phyloP scores from a whole-genome alignment of 1,284 basidiomycete species.

The Ceratobasidium sp. region DNA sequence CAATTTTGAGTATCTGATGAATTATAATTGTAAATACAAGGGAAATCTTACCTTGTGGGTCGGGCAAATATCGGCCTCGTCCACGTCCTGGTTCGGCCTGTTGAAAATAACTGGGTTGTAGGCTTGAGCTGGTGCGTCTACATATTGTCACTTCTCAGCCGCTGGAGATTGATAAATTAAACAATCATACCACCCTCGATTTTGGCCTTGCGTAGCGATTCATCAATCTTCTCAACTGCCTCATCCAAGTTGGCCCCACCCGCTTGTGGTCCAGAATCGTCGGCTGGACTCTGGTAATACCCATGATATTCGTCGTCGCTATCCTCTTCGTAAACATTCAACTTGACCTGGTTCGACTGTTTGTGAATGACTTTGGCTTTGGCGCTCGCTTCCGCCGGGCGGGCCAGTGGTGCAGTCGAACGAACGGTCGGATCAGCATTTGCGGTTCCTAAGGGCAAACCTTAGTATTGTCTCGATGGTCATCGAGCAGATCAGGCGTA shows the following conservation, averaged over 20 bases:
- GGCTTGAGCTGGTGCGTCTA: neutral
- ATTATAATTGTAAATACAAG: neutral
- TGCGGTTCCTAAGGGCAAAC: neutral
- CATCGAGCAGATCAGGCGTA: neutral
- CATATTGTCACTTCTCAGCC: neutral
- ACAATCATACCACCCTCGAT: neutral
- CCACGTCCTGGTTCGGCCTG: neutral
- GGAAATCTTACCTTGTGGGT: conserved; percentile 11
- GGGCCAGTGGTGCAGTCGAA: conserved; percentile 5
- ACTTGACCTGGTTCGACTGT: neutral
- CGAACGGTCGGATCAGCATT: conserved; percentile 12
- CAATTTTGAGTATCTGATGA: neutral
- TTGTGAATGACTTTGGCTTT: conserved; percentile 21
- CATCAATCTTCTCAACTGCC: neutral
- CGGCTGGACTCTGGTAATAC: neutral
- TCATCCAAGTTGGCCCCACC: neutral
- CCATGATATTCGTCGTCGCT: conserved; percentile 17
- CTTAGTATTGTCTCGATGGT: neutral
- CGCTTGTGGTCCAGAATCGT: neutral
- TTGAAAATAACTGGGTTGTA: neutral
- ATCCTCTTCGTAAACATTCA: conserved; percentile 13
- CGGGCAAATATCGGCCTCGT: conserved; percentile 15
- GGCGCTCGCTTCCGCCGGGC: conserved; percentile 15
- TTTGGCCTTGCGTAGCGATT: neutral
- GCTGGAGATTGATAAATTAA: neutral